A percentile compares a stretch with the other conserved stretches of the same genome.
Conservation (phyloP, 345 rosid genomes). For the Sonneratia alba region DNA sequence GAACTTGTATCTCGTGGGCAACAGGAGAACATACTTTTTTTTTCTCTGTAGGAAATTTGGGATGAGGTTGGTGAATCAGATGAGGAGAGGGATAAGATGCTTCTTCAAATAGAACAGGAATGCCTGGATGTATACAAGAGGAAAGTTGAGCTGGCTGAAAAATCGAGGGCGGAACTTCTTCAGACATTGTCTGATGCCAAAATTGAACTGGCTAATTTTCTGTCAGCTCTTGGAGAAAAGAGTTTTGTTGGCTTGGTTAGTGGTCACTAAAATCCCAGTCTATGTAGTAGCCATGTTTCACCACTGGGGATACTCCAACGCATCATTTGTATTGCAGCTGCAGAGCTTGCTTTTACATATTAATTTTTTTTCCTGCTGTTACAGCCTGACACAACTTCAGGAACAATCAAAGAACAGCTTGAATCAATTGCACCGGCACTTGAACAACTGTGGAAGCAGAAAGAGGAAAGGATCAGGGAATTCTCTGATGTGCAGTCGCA, state of each 20-base stretch:
- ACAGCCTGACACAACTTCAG: slow-evolving; percentile 66
- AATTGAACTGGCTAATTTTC: slow-evolving; percentile 64
- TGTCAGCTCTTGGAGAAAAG: slow-evolving; percentile 80
- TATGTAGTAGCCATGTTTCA: too few species aligned
- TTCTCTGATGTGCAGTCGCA: slow-evolving; percentile 75
- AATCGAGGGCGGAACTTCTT: slow-evolving; percentile 80
- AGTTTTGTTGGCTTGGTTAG: slow-evolving; percentile 57
- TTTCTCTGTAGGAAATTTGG: slow-evolving; percentile 69
- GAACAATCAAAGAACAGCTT: slow-evolving; percentile 90
- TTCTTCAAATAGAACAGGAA: slow-evolving; percentile 87
- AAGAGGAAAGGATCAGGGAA: slow-evolving; percentile 73
- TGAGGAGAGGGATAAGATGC: slow-evolving; percentile 87
- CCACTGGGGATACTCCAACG: background rate
- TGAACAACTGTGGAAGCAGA: slow-evolving; percentile 82
- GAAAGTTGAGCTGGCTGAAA: slow-evolving; percentile 83
- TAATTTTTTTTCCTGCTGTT: slow-evolving; percentile 12
- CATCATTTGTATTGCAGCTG: background rate
- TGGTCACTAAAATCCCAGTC: slow-evolving; percentile 4
- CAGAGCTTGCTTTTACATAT: background rate
- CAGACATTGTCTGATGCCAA: slow-evolving; percentile 80
- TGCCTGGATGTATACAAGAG: slow-evolving; percentile 84
- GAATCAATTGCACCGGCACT: slow-evolving; percentile 85
- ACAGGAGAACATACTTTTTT: slow-evolving; percentile 1
- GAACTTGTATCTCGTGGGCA: slow-evolving; percentile 3
- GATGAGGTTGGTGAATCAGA: slow-evolving; percentile 98